Conservation (phyloP, 2,329 filamentous ascomycete genomes). For the Lecanoromycetidae sp. region DNA sequence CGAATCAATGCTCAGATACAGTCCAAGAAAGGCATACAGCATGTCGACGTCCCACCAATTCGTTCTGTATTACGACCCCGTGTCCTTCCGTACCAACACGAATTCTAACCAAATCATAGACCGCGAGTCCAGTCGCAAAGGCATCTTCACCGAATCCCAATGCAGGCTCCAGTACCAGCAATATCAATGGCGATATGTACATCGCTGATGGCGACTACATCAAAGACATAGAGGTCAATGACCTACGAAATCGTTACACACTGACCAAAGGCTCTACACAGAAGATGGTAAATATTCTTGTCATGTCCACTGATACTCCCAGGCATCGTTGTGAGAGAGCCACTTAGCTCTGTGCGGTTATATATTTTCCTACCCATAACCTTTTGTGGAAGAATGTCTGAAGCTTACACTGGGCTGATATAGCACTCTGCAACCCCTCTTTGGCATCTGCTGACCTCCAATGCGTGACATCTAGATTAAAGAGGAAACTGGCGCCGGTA, state of each 20-base stretch:
- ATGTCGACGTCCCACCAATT: constrained; percentile 79
- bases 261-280: constrained; percentile 94
- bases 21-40: constrained; percentile 78
- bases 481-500: constrained; percentile 99
- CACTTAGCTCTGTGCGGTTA: constrained; percentile 30
- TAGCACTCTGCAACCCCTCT: constrained; percentile 51
- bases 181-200: constrained; percentile 78
- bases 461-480: constrained; percentile 92
- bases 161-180: constrained; percentile 37
- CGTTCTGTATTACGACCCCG: constrained; percentile 36
- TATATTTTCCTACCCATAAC: constrained; percentile 2
- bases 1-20: constrained; percentile 74
- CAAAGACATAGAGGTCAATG: constrained; percentile 98
- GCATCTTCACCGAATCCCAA: constrained; percentile 39
- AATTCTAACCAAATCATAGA: constrained; percentile 23
- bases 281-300: constrained; percentile 95
- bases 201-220: constrained; percentile 95
- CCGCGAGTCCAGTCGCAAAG: constrained; percentile 40
- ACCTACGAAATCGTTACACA: constrained; percentile 89
- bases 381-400: constrained; percentile 41
- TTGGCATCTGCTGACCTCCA: constrained; percentile 89
- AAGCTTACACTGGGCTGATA: constrained; percentile 58
- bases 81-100: background rate
- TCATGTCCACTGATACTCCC: constrained; percentile 55
- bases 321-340: constrained; percentile 32